A percentile compares a stretch with the other conserved stretches of the same genome.
Evolutionary conservation across 495 filamentous ascomycete genomes (phyloP).

Genomic region (Articulospora tetracladia): DNA sequence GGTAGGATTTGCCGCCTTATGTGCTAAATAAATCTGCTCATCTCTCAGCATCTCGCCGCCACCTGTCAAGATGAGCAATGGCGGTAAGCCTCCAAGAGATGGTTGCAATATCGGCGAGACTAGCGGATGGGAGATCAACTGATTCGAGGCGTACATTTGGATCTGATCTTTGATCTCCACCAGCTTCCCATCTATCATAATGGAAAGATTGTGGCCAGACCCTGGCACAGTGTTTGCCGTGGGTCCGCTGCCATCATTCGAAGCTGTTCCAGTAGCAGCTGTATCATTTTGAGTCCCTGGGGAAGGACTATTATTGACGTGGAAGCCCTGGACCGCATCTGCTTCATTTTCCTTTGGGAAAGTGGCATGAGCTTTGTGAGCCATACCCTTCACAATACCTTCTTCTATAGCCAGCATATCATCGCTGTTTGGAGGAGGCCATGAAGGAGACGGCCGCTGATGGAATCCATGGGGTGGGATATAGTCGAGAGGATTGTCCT

Average conservation of each 20-base stretch:
- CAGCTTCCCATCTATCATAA: slow-evolving; percentile 64
- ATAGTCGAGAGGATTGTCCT: slow-evolving; percentile 73
- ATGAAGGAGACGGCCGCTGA: slow-evolving; percentile 75
- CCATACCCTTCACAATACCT: slow-evolving; percentile 18
- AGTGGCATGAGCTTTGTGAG: slow-evolving; percentile 3
- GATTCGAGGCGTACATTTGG: slow-evolving; percentile 90
- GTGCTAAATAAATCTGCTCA: slow-evolving; percentile 91
- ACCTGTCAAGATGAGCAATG: slow-evolving; percentile 78
- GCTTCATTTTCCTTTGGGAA: slow-evolving; percentile 18
- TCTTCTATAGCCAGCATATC: slow-evolving; percentile 39
- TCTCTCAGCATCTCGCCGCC: slow-evolving; percentile 87
- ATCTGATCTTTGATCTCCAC: slow-evolving; percentile 86
- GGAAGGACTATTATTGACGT: slow-evolving; percentile 13
- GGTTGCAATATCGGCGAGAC: slow-evolving; percentile 86
- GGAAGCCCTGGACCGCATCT: slow-evolving; percentile 27
- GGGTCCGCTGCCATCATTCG: slow-evolving; percentile 10
- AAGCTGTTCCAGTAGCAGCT: slow-evolving; percentile 11
- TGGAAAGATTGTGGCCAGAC: slow-evolving; percentile 41
- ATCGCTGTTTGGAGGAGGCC: slow-evolving; percentile 86
- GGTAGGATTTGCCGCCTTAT: slow-evolving; percentile 82
- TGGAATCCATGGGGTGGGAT: slow-evolving; percentile 84
- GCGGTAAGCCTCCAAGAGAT: slow-evolving; percentile 83
- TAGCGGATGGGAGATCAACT: slow-evolving; percentile 78
- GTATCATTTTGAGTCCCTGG: slow-evolving; percentile 13
- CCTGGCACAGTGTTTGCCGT: slow-evolving; percentile 22